Evolutionary conservation across 441 rosid species (phyloP).

Genomic region (Melastoma candidum): DNA sequence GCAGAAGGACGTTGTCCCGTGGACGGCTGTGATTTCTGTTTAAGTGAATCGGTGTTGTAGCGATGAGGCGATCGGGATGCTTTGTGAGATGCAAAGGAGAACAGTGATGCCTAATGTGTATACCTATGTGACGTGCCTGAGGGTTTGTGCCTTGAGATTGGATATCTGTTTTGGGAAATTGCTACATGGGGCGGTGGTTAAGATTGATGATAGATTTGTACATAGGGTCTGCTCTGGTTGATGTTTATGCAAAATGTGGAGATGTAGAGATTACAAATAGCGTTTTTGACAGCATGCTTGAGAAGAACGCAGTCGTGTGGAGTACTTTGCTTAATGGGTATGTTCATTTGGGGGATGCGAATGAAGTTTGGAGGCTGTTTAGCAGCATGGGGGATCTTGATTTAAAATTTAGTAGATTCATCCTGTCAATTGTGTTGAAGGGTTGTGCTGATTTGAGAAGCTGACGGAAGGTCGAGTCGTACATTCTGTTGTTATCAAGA

Average conservation of each 20-base stretch:
- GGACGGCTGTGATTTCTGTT: constrained; percentile 22
- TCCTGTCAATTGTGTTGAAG: constrained; percentile 30
- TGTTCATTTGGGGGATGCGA: constrained; percentile 14
- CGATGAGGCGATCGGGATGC: constrained; percentile 10
- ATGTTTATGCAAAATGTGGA: constrained; percentile 23
- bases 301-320: constrained; percentile 23
- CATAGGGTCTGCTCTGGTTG: constrained; percentile 26
- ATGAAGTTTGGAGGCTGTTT: constrained; percentile 24
- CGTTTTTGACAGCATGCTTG: constrained; percentile 14
- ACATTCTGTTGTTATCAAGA: constrained; percentile 31
- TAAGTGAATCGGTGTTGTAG: constrained; percentile 17
- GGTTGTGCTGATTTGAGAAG: constrained; percentile 22
- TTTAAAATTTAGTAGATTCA: constrained; percentile 20
- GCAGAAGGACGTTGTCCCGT: constrained; percentile 22
- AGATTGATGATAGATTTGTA: constrained; percentile 15
- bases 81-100: constrained; percentile 15
- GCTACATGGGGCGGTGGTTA: constrained; percentile 20
- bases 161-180: constrained; percentile 16
- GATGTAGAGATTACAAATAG: constrained; percentile 20
- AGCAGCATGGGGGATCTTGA: constrained; percentile 24
- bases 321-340: constrained; percentile 25
- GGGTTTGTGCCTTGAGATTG: constrained; percentile 19
- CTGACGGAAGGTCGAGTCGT: constrained; percentile 25
- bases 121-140: constrained; percentile 17
- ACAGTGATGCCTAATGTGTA: constrained; percentile 22